These are phyloP conservation scores for Vitis amurensis DNA, from an alignment of 164 flowering plant genomes.

Conservation along the genomic window DNA sequence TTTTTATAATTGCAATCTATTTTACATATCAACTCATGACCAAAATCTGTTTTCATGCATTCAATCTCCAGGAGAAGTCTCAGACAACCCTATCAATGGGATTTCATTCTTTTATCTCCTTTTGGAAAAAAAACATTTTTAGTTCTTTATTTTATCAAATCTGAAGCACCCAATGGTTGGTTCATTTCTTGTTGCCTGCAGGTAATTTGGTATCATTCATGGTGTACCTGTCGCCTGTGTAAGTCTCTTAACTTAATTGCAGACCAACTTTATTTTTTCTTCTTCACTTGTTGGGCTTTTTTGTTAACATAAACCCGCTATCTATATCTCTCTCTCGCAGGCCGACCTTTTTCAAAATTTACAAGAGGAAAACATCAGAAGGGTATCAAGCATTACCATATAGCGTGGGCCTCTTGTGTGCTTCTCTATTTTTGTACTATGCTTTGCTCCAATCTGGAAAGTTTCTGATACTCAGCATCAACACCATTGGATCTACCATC, in stretches of 20 bases:
- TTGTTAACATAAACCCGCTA: background rate
- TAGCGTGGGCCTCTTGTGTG: constrained; percentile 29
- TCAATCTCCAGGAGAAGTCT: background rate
- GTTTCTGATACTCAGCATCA: constrained; percentile 26
- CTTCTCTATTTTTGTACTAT: constrained; percentile 27
- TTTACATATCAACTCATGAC: too few species aligned
- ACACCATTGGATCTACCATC: constrained; percentile 25
- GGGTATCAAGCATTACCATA: constrained; percentile 41
- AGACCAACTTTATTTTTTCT: background rate
- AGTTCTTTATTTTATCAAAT: background rate
- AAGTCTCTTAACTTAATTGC: constrained; percentile 4
- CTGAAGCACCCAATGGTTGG: background rate
- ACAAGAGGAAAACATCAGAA: constrained; percentile 32
- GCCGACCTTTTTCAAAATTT: constrained; percentile 33
- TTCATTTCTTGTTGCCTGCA: background rate
- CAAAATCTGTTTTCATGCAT: too few species aligned
- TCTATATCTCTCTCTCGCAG: constrained; percentile 11
- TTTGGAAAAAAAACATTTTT: background rate
- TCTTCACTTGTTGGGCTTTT: background rate
- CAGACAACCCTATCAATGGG: background rate
- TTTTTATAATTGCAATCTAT: background rate
- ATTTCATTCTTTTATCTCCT: too few species aligned
- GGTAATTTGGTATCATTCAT: constrained; percentile 35
- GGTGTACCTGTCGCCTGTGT: constrained; percentile 37
- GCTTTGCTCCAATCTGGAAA: constrained; percentile 25